Evolutionary conservation across 805 yeast genomes (phyloP), one percentile per base, ranked within the genome.

Genomic region (Ogataea nakhonphanomensis): DNA sequence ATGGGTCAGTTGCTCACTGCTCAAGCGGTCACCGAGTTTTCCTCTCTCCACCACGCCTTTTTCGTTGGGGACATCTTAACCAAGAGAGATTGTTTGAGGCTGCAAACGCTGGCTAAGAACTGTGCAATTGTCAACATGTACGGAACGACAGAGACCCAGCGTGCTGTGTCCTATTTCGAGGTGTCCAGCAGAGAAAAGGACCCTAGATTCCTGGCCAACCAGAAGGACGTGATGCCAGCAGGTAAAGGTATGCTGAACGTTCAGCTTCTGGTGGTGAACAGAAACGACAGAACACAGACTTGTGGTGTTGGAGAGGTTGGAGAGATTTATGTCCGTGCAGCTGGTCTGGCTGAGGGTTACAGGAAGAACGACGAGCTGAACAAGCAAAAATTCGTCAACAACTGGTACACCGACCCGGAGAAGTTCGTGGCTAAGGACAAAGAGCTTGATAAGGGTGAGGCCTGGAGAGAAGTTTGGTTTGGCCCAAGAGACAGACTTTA

Each of bases 221-320:
- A 87, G 67, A 93, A 95, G 65, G 98, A 93, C 55, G 84, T 88
- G 40, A 89, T 93, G 84, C 98, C 99, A 40, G 99, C 99, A 12
- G 99, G 99, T 48, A 82, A 79, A 54, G 99, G 99, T 62, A 93
- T 93, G 99, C 65, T 75, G 44, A 90, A 93, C 58, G 99, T 93
- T 29, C 99, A 93, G 63, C 69, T 93, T 43, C 72, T 95, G 42
- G 95, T 93, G 45, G 97, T 93, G 29, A 93, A 95, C 70, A 74
- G 98, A 61, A 71, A 85, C 55, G 95, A 91, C 55, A 76, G 84
- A 44, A 74, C 87, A 13, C 95, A 88, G 66, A 79, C 93, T 7
- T 93, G 99, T 71, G 99, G 97, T 65, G 89, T 93, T 49, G 99
- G 99, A 51, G 99, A 93, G 66, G 93, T 93, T 45, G 99, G 99